phyloP scores from a whole-genome alignment of 345 rosid species.

The Schrenkiella parvula region DNA sequence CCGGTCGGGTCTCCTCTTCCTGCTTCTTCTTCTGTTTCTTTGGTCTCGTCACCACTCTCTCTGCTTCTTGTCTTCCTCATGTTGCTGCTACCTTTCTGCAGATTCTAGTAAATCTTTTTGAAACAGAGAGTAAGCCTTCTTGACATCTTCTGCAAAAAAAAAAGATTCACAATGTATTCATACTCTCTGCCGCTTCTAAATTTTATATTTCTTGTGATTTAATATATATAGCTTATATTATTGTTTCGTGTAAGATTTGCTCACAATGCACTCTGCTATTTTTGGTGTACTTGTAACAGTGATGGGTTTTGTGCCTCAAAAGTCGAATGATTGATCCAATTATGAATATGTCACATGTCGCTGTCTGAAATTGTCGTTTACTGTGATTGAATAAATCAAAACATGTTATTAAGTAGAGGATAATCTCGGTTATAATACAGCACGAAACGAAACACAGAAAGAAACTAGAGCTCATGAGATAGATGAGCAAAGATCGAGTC shows the following conservation, averaged over 20 bases:
- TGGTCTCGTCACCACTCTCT: constrained; percentile 16
- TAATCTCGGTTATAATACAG: neutral
- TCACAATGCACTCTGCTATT: constrained; percentile 5
- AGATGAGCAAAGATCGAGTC: neutral
- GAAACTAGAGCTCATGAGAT: too few relatives aligned
- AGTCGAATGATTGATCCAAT: neutral
- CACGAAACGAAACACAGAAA: too few relatives aligned
- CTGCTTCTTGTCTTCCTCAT: constrained; percentile 30
- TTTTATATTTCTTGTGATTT: neutral
- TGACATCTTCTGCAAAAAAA: neutral
- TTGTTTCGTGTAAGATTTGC: constrained; percentile 4
- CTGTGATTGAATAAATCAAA: constrained; percentile 1
- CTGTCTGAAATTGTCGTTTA: neutral
- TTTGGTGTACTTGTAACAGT: constrained; percentile 23
- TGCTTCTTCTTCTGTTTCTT: constrained; percentile 36
- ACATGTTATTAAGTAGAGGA: neutral
- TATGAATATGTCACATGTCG: constrained; percentile 5
- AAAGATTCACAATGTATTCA: neutral
- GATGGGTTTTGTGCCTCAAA: constrained; percentile 9
- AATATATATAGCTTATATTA: neutral
- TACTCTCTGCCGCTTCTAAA: neutral
- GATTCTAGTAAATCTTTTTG: neutral
- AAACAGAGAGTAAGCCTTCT: neutral
- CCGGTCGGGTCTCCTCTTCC: constrained; percentile 50
- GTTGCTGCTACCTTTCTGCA: constrained; percentile 19